Evolutionary conservation across 495 filamentous ascomycete species (phyloP).

Genomic region (Letharia lupina): DNA sequence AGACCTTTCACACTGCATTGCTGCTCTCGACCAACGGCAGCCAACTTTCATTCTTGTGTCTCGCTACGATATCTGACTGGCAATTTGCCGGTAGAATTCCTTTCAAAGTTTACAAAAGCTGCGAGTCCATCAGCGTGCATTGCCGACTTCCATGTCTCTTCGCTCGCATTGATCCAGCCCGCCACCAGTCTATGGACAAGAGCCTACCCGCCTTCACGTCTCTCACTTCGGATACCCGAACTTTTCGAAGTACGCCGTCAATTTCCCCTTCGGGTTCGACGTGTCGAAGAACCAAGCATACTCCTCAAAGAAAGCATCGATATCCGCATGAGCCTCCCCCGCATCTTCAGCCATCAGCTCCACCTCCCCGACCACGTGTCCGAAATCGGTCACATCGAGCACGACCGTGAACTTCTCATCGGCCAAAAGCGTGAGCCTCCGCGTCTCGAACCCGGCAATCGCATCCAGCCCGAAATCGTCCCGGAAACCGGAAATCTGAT

Average conservation of each 20-base stretch:
- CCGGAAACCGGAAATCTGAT: not conserved
- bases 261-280: slow-evolving; percentile 31
- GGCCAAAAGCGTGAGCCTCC: slow-evolving; percentile 27
- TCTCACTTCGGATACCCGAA: slow-evolving; percentile 9
- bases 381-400: slow-evolving; percentile 31
- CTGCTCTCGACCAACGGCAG: not conserved
- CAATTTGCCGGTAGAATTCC: not conserved
- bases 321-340: slow-evolving; percentile 21
- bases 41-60: not conserved
- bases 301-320: slow-evolving; percentile 32
- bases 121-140: not conserved
- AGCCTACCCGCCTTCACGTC: not conserved
- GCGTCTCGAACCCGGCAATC: slow-evolving; percentile 29
- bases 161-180: not conserved
- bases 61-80: not conserved
- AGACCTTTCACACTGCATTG: too few species aligned
- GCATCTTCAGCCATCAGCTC: slow-evolving; percentile 28
- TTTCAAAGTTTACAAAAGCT: not conserved
- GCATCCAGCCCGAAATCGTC: slow-evolving; percentile 25
- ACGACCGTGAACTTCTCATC: slow-evolving; percentile 32
- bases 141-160: not conserved
- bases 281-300: slow-evolving; percentile 34
- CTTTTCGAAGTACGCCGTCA: slow-evolving; percentile 34
- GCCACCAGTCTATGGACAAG: not conserved
- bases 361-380: slow-evolving; percentile 35